phyloP scores from a whole-genome alignment of 176 grass and related monocot genomes.

The Aegilops sharonensis region DNA sequence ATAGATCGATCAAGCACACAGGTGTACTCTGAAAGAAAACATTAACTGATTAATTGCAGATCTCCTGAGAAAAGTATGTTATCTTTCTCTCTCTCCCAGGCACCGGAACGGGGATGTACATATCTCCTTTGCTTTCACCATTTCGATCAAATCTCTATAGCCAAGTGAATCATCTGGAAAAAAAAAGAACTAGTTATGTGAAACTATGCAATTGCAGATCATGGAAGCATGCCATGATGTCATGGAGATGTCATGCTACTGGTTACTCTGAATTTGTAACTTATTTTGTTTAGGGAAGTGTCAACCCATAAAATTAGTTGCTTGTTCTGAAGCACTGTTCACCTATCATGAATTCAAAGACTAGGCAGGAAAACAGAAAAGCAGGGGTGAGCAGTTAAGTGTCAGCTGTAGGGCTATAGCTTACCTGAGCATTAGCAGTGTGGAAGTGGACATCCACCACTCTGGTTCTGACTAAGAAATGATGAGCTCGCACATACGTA shows the following conservation, averaged over 20 bases:
- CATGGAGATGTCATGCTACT: not conserved
- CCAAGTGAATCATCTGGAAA: not conserved
- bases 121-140: not conserved
- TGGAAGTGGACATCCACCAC: not conserved
- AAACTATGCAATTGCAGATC: not conserved
- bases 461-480: not conserved
- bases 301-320: not conserved
- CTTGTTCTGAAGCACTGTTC: not conserved
- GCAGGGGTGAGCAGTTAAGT: not conserved
- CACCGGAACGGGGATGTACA: not conserved
- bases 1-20: slow-evolving; percentile 5
- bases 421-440: slow-evolving; percentile 24
- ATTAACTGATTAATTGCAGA: not conserved
- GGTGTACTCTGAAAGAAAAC: slow-evolving; percentile 3
- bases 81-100: not conserved
- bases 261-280: slow-evolving; percentile 7
- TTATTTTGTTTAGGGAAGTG: not conserved
- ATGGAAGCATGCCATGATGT: not conserved
- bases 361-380: slow-evolving; percentile 5
- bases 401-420: slow-evolving; percentile 11
- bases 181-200: not conserved
- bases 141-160: not conserved
- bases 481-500: not conserved
- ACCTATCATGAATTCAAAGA: not conserved
- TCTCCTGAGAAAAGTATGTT: not conserved